Evolutionary conservation across 495 filamentous ascomycete genomes (phyloP).

Genomic region (Talaromyces nanjingensis): DNA sequence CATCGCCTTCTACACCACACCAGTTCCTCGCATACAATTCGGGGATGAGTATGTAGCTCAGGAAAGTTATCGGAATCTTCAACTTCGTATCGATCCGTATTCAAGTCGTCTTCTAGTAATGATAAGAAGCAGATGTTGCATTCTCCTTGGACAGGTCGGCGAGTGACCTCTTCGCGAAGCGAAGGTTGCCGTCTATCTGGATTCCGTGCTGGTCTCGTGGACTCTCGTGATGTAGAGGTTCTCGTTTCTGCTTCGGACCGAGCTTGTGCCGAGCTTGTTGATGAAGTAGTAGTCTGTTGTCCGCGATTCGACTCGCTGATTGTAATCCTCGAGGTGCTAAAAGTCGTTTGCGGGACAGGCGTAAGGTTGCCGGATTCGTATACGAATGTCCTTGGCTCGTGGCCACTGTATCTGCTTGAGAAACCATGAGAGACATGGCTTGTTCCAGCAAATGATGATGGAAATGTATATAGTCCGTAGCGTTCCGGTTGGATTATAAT

Average conservation of each 20-base stretch:
- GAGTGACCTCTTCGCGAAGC: not conserved
- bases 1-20: constrained; percentile 64
- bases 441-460: not conserved
- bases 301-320: not conserved
- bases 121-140: constrained; percentile 59
- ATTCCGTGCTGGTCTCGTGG: not conserved
- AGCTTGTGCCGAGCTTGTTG: not conserved
- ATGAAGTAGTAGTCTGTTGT: not conserved
- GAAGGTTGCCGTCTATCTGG: not conserved
- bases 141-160: constrained; percentile 50
- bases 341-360: not conserved
- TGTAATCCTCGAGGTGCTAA: not conserved
- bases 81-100: not conserved
- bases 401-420: not conserved
- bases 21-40: constrained; percentile 33
- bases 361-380: not conserved
- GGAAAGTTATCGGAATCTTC: not conserved
- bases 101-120: constrained; percentile 3
- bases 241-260: not conserved
- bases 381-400: not conserved
- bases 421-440: not conserved
- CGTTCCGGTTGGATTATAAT: not conserved
- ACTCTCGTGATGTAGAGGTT: not conserved
- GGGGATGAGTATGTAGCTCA: constrained; percentile 4
- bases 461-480: not conserved